Percentiles rank a stretch among this genome's conserved stretches.
phyloP scores from a whole-genome alignment of 768 basidiomycete genomes.

The Auricularia sp. region DNA sequence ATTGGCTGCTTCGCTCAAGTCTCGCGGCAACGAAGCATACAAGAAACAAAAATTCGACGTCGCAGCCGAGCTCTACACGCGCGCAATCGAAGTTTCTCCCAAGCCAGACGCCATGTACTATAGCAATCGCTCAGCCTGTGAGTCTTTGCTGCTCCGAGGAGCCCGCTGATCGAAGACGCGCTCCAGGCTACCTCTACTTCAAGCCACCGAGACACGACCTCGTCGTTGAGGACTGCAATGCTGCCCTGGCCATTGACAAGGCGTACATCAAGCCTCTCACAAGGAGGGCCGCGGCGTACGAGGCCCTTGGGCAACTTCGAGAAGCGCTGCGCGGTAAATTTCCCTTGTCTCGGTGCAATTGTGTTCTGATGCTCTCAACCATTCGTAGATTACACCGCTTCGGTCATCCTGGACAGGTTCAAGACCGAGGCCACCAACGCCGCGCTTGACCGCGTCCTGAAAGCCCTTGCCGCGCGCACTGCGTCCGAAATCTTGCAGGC shows the following conservation, averaged over 20 bases:
- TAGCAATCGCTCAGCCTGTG: constrained; percentile 76
- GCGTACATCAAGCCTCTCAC: constrained; percentile 87
- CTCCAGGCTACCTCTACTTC: constrained; percentile 86
- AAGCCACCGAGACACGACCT: constrained; percentile 71
- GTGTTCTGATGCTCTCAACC: not conserved
- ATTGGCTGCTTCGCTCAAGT: constrained; percentile 55
- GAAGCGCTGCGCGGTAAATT: constrained; percentile 70
- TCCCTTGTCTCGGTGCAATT: constrained; percentile 11
- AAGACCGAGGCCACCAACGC: constrained; percentile 67
- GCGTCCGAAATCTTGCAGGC: constrained; percentile 48
- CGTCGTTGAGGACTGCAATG: constrained; percentile 82
- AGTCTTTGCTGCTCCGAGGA: constrained; percentile 19
- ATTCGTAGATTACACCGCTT: constrained; percentile 81
- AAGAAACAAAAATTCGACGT: constrained; percentile 46
- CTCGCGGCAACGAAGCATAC: constrained; percentile 65
- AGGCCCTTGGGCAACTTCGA: constrained; percentile 61
- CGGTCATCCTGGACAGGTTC: constrained; percentile 91
- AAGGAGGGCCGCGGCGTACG: constrained; percentile 77
- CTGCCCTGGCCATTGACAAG: constrained; percentile 72
- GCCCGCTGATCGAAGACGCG: too few relatives aligned
- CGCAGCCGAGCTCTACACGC: constrained; percentile 60
- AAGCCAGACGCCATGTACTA: constrained; percentile 86
- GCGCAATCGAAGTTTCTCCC: constrained; percentile 63
- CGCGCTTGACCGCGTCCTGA: constrained; percentile 86
- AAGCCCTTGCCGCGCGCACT: constrained; percentile 64